phyloP scores from a whole-genome alignment of 306 rosid species.

The Rosa multiflora region DNA sequence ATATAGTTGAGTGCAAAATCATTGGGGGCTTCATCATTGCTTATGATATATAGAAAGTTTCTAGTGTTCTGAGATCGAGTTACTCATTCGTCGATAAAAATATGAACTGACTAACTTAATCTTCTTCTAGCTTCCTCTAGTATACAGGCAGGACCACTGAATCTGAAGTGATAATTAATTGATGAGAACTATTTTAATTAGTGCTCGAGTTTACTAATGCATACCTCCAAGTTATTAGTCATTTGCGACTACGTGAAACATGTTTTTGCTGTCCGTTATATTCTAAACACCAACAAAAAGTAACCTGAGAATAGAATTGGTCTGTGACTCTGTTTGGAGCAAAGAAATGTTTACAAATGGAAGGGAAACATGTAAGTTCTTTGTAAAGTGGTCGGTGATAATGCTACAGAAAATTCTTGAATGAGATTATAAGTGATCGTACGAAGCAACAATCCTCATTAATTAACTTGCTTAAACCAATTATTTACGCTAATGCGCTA shows the following conservation, averaged over 20 bases:
- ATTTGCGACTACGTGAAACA: conserved; percentile 10
- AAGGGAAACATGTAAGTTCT: not conserved
- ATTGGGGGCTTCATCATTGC: not conserved
- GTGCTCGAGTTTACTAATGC: not conserved
- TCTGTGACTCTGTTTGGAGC: not conserved
- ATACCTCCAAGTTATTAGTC: not conserved
- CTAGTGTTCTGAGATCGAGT: not conserved
- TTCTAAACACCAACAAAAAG: not conserved
- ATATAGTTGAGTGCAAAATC: not conserved
- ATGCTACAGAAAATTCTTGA: not conserved
- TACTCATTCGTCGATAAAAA: not conserved
- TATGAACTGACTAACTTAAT: not conserved
- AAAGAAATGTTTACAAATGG: not conserved
- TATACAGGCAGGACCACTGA: not conserved
- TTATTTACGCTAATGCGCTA: not conserved
- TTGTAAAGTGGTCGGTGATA: not conserved
- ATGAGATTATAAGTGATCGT: not conserved
- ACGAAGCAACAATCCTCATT: not conserved
- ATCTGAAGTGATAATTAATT: not conserved
- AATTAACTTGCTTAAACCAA: not conserved
- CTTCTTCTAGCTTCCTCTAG: not conserved
- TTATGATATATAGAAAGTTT: not conserved
- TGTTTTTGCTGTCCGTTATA: not conserved
- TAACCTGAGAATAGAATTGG: not conserved
- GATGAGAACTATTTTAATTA: not conserved